A percentile compares a stretch with the other conserved stretches of the same genome.
These are phyloP conservation scores for Aristolochia fimbriata DNA, from an alignment of 164 flowering plant species.

Conservation along the genomic window DNA sequence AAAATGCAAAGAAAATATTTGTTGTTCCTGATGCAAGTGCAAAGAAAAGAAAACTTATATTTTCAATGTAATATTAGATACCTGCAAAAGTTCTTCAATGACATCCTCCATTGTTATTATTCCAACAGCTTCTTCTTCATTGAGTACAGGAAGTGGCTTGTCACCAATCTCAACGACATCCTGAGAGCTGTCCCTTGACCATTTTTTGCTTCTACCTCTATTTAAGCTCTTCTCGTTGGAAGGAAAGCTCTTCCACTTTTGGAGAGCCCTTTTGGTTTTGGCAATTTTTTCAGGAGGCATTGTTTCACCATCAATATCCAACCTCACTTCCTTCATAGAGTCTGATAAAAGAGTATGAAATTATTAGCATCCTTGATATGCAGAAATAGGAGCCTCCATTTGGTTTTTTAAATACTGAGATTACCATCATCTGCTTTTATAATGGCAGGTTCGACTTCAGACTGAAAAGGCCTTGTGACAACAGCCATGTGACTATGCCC, in stretches of 20 bases:
- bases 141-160: conserved; percentile 52
- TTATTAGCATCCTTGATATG: too few species aligned
- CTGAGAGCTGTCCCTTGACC: conserved; percentile 59
- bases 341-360: conserved; percentile 12
- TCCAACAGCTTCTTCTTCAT: conserved; percentile 91
- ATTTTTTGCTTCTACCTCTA: conserved; percentile 62
- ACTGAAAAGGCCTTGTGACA: conserved; percentile 47
- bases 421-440: conserved; percentile 35
- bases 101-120: conserved; percentile 77
- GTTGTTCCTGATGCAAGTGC: background rate
- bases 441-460: conserved; percentile 14
- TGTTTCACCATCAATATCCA: conserved; percentile 61
- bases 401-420: conserved; percentile 3
- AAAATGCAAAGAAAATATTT: conserved; percentile 1
- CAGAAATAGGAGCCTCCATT: background rate
- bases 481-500: conserved; percentile 99
- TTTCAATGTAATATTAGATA: conserved; percentile 6
- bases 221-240: conserved; percentile 27
- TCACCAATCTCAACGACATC: conserved; percentile 70
- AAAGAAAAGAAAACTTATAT: background rate
- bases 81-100: conserved; percentile 70
- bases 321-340: conserved; percentile 39
- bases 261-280: conserved; percentile 39
- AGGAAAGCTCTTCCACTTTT: conserved; percentile 84
- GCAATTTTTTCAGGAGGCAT: conserved; percentile 35